Evolutionary conservation across 1,139 yeast species (phyloP), one percentile per base, ranked within the genome.

Genomic region (Sugiyamaella japonica): DNA sequence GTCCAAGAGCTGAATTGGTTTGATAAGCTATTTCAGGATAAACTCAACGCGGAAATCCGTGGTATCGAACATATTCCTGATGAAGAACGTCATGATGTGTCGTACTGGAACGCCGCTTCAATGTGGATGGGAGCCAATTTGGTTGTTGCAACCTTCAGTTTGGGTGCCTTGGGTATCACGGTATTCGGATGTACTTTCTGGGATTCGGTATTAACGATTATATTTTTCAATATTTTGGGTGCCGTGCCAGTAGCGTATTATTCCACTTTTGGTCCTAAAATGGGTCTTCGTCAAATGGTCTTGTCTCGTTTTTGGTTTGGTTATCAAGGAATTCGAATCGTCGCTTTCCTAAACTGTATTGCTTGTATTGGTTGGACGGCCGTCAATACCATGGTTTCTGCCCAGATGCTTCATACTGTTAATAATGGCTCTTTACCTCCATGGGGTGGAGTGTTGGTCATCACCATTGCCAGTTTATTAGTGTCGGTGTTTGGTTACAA

Each of bases 281-380:
- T 87, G 55, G 97, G 97, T 62, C 77, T 91, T 61, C 84, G 97
- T 73, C 97, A 90, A 72, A 86, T 90, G 89, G 78, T 88, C 46
- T 70, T 91, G 60, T 83, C 96, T 13, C 80, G 91, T 62, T 90
- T 79, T 72, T 78, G 90, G 67, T 78, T 85, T 64, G 97, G 97
- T 63, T 83, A 85, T 69, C 71, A 76, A 45, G 84, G 87, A 50
- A 85, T 87, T 72, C 80, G 96, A 69, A 76, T 90, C 56, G 87
- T 90, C 67, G 85, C 95, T 15, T 70, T 85, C 43, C 77, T 90
- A 66, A 90, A 90, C 69, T 81, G 85, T 65, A 72, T 90, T 65
- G 95, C 96, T 13, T 89, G 97, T 79, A 81, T 90, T 60, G 97
- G 97, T 61, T 90, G 97, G 97, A 90, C 95, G 72, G 89, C 96